Evolutionary conservation across 2,329 filamentous ascomycete species (phyloP), one percentile per base, ranked within the genome.

Genomic region (Pseudogymnoascus sp.): DNA sequence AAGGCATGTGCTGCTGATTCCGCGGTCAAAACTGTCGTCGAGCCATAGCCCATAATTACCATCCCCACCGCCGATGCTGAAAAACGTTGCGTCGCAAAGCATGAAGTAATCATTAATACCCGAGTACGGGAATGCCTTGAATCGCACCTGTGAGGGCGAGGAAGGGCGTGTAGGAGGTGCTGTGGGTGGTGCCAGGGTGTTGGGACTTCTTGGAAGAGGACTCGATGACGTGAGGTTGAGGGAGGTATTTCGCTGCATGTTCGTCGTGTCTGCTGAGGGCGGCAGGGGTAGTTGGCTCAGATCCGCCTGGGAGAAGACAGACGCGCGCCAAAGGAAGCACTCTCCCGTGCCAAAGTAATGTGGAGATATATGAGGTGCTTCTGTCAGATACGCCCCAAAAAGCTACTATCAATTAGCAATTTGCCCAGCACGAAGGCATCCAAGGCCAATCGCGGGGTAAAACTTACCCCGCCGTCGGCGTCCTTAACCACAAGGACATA

Each of bases 61-160:
- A 68, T 96, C 92, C 45, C 81, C 91, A 62, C 91, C 93, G 10
- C 94, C 94, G 19, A 97, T 82, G 70, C 90, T 94, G 45, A 99
- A 75, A 73, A 90, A 97, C 23, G 87, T 84, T 2, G 85, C 80
- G 76, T 97, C 92, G 75, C 93, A 97, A 70, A 95, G 89, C 68
- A 97, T 94, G 78, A 93, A 91, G 73, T 96, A 99, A 74, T 97
- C 94, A 74, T 99, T 97, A 41, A 96, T 84, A 4, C 94, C 94
- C 63, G 90, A 95, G 72, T 97, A 97, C 0, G 93, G 92, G 70
- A 97, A 99, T 0, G 93, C 93, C 76, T 96, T 97, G 82, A 99
- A 99, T 19, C 94, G 86, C 68, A 97, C 91, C 26, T 86, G 82
- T 65, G 93, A 90, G 4, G 86, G 83, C 3, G 85, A 85, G 26